Evolutionary conservation across 345 rosid genomes (phyloP).

Genomic region (Excoecaria agallocha): DNA sequence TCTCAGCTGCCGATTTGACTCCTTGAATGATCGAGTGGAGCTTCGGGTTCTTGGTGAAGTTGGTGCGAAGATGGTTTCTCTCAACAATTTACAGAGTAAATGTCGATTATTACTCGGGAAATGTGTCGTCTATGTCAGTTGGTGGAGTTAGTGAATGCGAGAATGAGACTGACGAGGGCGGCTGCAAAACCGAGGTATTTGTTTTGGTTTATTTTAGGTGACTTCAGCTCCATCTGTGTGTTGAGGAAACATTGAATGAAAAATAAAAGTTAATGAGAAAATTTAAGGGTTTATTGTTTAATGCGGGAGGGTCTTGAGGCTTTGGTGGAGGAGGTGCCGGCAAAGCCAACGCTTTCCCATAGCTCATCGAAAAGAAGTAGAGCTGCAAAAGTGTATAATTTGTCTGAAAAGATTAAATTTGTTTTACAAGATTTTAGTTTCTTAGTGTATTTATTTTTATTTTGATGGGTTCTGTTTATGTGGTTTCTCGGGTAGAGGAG

Average conservation of each 20-base stretch:
- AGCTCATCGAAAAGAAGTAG: slow-evolving; percentile 73
- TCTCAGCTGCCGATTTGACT: too few species aligned
- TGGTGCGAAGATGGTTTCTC: too few species aligned
- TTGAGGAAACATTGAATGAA: slow-evolving; percentile 3
- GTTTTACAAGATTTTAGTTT: neutral
- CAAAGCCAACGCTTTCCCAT: slow-evolving; percentile 50
- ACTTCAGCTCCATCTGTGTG: slow-evolving; percentile 15
- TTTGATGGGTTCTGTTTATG: neutral
- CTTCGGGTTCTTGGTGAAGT: too few species aligned
- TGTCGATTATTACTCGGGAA: slow-evolving; percentile 26
- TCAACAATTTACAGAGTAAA: too few species aligned
- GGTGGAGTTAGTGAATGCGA: slow-evolving; percentile 42
- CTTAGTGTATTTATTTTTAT: neutral
- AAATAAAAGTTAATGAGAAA: neutral
- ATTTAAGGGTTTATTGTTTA: neutral
- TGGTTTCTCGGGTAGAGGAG: slow-evolving; percentile 58
- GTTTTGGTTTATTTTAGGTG: neutral
- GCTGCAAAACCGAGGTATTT: slow-evolving; percentile 79
- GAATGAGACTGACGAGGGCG: slow-evolving; percentile 58
- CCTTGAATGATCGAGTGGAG: too few species aligned
- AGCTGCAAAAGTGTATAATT: slow-evolving; percentile 92
- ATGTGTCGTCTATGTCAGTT: slow-evolving; percentile 45
- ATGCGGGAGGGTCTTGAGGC: slow-evolving; percentile 67
- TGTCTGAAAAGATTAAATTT: slow-evolving; percentile 77
- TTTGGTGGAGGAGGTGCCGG: slow-evolving; percentile 46